Conservation (phyloP, 768 basidiomycete genomes). For the Boletus tomentosulus region DNA sequence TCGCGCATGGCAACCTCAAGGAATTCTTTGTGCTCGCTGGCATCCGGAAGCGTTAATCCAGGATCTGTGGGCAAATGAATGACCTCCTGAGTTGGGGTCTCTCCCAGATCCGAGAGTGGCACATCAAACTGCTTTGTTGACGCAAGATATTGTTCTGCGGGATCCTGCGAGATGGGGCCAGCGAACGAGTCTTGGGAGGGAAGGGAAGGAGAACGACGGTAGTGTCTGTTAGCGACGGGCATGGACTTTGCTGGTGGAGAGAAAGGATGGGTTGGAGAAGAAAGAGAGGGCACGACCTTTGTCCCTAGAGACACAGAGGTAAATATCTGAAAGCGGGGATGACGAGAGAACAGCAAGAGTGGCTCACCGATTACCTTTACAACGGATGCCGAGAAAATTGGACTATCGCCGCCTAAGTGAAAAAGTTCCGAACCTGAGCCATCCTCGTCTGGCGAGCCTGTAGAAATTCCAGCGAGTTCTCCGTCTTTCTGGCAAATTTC, state of each 20-base stretch:
- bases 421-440: constrained; percentile 25
- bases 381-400: constrained; percentile 26
- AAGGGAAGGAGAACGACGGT: constrained; percentile 34
- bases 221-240: constrained; percentile 9
- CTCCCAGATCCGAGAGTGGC: constrained; percentile 55
- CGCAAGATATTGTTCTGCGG: constrained; percentile 43
- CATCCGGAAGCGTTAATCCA: constrained; percentile 47
- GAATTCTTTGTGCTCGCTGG: constrained; percentile 31
- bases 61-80: constrained; percentile 37
- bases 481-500: constrained; percentile 37
- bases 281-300: constrained; percentile 35
- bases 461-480: constrained; percentile 11
- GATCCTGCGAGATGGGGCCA: constrained; percentile 45
- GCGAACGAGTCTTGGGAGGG: constrained; percentile 64
- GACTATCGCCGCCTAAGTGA: constrained; percentile 13
- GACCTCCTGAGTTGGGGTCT: constrained; percentile 26
- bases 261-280: constrained; percentile 23
- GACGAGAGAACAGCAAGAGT: constrained; percentile 17
- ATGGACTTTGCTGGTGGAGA: constrained; percentile 20
- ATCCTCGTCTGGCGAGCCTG: constrained; percentile 16
- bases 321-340: constrained; percentile 20
- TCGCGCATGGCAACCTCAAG: constrained; percentile 21
- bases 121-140: constrained; percentile 47
- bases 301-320: constrained; percentile 26
- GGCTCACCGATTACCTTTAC: constrained; percentile 32